Conservation (phyloP, 148 eudicot species). For the Camellia sinensis region DNA sequence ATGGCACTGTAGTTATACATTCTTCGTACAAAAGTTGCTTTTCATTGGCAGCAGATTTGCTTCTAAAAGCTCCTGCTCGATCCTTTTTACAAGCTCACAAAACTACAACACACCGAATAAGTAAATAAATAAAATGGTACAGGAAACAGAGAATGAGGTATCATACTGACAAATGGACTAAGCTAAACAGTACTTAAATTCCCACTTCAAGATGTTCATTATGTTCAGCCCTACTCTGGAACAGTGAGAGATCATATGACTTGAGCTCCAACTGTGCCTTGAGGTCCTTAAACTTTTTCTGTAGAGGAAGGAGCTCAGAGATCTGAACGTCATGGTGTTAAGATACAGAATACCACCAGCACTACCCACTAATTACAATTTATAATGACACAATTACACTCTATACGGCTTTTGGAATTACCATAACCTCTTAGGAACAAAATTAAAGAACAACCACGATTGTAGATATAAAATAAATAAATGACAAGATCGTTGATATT, state of each 20-base stretch:
- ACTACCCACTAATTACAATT: too few species aligned
- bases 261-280: conserved; percentile 74
- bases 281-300: conserved; percentile 68
- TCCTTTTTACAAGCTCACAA: conserved; percentile 71
- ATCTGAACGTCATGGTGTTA: conserved; percentile 39
- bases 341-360: too few species aligned
- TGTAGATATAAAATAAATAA: too few species aligned
- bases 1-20: too few species aligned
- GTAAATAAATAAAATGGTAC: not conserved
- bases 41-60: too few species aligned
- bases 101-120: conserved; percentile 47
- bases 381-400: too few species aligned
- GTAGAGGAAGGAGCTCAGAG: conserved; percentile 69
- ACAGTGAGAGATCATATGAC: conserved; percentile 80
- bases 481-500: too few species aligned
- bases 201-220: conserved; percentile 94
- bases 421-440: too few species aligned
- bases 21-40: too few species aligned
- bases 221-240: conserved; percentile 78
- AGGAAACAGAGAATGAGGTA: not conserved
- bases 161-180: conserved; percentile 1
- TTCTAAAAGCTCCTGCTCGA: conserved; percentile 72
- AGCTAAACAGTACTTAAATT: not conserved
- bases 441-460: too few species aligned
- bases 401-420: too few species aligned